Percentiles rank a stretch among this genome's conserved stretches.
Evolutionary conservation across 2,329 filamentous ascomycete genomes (phyloP).

Genomic region (Rugonectria rugulosa): DNA sequence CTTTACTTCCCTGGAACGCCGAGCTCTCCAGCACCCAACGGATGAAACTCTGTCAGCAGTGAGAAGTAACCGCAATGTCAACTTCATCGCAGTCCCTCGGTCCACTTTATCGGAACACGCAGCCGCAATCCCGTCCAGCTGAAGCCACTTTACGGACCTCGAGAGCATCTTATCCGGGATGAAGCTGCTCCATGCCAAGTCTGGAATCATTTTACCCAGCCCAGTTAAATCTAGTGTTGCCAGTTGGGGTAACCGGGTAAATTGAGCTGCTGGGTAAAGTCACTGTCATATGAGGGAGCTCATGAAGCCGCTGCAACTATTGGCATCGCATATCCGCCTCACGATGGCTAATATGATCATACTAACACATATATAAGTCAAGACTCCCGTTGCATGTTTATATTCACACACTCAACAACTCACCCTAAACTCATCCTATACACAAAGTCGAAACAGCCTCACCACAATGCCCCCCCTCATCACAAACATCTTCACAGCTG

Average conservation of each 20-base stretch:
- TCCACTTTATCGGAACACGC: slow-evolving; percentile 20
- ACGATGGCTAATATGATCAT: slow-evolving; percentile 19
- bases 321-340: background rate
- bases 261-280: slow-evolving; percentile 34
- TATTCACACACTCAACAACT: background rate
- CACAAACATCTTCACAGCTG: slow-evolving; percentile 79
- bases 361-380: slow-evolving; percentile 13
- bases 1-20: too few relatives aligned
- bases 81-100: too few relatives aligned
- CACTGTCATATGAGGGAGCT: background rate
- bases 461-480: slow-evolving; percentile 65
- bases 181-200: background rate
- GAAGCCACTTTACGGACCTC: slow-evolving; percentile 16
- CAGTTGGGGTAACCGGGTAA: slow-evolving; percentile 35
- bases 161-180: too few relatives aligned
- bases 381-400: background rate
- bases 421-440: background rate
- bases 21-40: too few relatives aligned
- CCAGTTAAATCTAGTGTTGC: background rate
- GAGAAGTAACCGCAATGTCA: too few relatives aligned
- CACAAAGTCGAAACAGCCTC: background rate
- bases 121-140: slow-evolving; percentile 25
- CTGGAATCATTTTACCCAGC: background rate
- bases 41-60: too few relatives aligned
- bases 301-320: slow-evolving; percentile 10